Conservation (phyloP, 116 monocot genomes). For the Cymodocea nodosa region DNA sequence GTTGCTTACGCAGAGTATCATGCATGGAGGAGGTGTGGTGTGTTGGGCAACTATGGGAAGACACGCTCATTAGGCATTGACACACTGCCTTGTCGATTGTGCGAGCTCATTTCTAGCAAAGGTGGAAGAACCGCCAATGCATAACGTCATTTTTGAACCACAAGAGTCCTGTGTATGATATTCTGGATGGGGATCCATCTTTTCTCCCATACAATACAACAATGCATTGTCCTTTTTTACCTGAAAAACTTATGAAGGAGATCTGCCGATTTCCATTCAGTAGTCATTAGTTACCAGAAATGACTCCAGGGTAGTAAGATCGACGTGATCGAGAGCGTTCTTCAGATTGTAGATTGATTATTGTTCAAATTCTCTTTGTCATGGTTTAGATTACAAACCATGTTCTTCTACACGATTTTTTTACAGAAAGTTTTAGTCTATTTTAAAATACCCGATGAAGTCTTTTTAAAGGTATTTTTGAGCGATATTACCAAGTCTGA, state of each 20-base stretch:
- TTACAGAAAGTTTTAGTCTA: too few species aligned
- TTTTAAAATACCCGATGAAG: too few species aligned
- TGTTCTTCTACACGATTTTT: too few species aligned
- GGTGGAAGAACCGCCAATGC: conserved; percentile 41
- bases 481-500: too few species aligned
- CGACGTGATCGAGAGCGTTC: too few species aligned
- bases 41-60: conserved; percentile 65
- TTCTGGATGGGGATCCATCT: neutral
- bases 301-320: too few species aligned
- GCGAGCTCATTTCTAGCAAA: conserved; percentile 54
- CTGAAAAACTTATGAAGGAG: neutral
- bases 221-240: neutral
- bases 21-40: conserved; percentile 95
- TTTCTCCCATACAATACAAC: neutral
- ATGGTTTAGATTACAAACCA: too few species aligned
- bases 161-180: neutral
- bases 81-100: conserved; percentile 80
- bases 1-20: conserved; percentile 87
- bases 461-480: too few species aligned
- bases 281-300: too few species aligned
- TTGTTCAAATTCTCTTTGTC: too few species aligned
- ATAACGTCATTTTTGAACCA: conserved; percentile 7
- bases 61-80: conserved; percentile 65
- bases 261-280: too few species aligned
- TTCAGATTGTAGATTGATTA: too few species aligned